Evolutionary conservation across 768 basidiomycete species (phyloP).

Genomic region (Tylopilus cervinicoccineus): DNA sequence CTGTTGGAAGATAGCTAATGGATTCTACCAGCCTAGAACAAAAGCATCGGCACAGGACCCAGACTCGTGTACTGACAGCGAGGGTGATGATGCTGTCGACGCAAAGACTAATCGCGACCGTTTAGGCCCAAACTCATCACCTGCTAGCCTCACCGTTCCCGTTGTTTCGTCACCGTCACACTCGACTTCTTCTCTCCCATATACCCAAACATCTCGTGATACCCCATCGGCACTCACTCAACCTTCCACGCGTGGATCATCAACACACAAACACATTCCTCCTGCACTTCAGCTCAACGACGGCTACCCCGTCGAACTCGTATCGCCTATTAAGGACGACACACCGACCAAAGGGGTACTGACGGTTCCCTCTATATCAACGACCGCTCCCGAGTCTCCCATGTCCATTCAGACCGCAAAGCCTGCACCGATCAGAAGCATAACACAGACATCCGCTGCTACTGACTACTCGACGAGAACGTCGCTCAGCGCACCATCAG

Average conservation of each 20-base stretch:
- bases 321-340: conserved; percentile 10
- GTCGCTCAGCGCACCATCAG: conserved; percentile 30
- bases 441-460: conserved; percentile 7
- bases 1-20: conserved; percentile 91
- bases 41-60: conserved; percentile 18
- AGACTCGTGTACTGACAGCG: conserved; percentile 32
- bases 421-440: conserved; percentile 10
- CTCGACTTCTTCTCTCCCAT: conserved; percentile 39
- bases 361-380: conserved; percentile 54
- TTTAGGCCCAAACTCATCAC: conserved; percentile 16
- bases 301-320: conserved; percentile 17
- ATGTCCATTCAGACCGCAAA: conserved; percentile 19
- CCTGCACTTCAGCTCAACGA: conserved; percentile 30
- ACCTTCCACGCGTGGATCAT: conserved; percentile 4
- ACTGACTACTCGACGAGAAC: conserved; percentile 21
- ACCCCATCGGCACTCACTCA: conserved; percentile 16
- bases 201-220: conserved; percentile 28
- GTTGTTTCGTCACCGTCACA: conserved; percentile 15
- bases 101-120: conserved; percentile 20
- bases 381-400: conserved; percentile 43
- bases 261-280: conserved; percentile 19
- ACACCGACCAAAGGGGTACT: conserved; percentile 36
- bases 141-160: conserved; percentile 23
- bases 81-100: conserved; percentile 27
- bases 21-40: conserved; percentile 41